Base-by-base conservation (phyloP, 345 rosid genomes). In the Viola odorata region DNA sequence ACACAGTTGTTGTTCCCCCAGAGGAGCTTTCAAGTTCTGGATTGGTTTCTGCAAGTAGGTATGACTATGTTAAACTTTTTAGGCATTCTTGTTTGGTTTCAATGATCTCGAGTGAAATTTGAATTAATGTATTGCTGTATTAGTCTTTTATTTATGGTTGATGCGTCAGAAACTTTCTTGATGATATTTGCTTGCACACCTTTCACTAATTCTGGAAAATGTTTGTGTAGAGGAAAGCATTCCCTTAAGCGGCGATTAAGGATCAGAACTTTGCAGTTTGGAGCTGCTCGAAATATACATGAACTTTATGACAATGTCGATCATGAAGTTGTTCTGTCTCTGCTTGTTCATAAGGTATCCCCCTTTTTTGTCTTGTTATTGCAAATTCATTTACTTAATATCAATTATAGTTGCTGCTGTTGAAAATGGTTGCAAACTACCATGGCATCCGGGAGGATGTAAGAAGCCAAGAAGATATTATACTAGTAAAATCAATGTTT, bases 331-430 rank as follows among this genome's bases (percentile, higher is more conserved):
- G 85, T 94, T 70, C 81, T 94, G 54, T 84, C 95, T 5, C 66
- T 90, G 66, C 97, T 90, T 56, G 92, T 94, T 71, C 97, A 94
- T 78, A 90, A 88, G 95, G 99, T 90, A 64, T 58, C 5, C 11
- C 54, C 14, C 68, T 45, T 37, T 42, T 45, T 36, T 56, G 45
- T n/a, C 13, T 39, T 47, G 50, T 47, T 47, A 47, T 0, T 47
- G 50, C 50, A 7, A 7, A 47, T 7, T 47, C 10, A 47, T 47
- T 47, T 47, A 23, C 2, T 23, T 23, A 23, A 23, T 23, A 2
- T 23, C 1, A 23, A 1, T 23, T 23, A 23, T 0, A 23, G 32
- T 23, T 23, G 32, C 32, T 23, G 2, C 1, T 23, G 32, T 0
- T 23, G 32, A 2, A 23, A 23, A 23, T 23, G 32, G 2, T 23